These are phyloP conservation scores for Auricularia heimuer DNA, from an alignment of 768 basidiomycete species.

Conservation along the genomic window DNA sequence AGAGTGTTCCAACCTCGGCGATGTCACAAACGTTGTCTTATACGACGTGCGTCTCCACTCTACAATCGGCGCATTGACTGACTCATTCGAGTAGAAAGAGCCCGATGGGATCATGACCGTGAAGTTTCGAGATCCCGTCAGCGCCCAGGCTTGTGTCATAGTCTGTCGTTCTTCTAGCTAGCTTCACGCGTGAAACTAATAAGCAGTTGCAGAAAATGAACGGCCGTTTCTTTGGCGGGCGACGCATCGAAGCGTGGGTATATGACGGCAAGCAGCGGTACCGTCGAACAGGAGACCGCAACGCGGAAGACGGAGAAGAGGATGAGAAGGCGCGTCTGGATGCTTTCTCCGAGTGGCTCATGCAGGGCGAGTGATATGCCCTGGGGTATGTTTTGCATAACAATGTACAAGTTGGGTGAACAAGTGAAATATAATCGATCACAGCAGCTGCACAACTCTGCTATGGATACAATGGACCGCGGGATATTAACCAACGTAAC, in stretches of 20 bases:
- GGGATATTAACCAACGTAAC: no score
- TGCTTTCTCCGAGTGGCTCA: conserved; percentile 79
- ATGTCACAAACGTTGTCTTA: conserved; percentile 90
- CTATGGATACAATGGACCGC: no score
- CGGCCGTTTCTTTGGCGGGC: conserved; percentile 81
- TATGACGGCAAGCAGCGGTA: conserved; percentile 78
- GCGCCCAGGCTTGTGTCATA: conserved; percentile 85
- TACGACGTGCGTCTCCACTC: conserved; percentile 67
- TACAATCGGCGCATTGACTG: neutral
- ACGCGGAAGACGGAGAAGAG: conserved; percentile 48
- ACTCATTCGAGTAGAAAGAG: conserved; percentile 55
- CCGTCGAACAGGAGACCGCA: conserved; percentile 59
- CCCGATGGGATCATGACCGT: conserved; percentile 91
- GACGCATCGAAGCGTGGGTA: conserved; percentile 70
- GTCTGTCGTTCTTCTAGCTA: conserved; percentile 33
- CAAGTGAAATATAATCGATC: no score
- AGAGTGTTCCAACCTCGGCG: conserved; percentile 80
- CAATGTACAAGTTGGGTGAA: no score
- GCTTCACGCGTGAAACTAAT: neutral
- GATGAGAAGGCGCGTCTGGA: conserved; percentile 71
- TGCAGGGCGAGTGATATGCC: conserved; percentile 53
- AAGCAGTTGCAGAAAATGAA: conserved; percentile 70
- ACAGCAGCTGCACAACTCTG: no score
- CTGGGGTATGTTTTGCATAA: no score
- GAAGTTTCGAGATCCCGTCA: conserved; percentile 86